Conservation (phyloP, 164 flowering plant species). For the Annona squamosa region DNA sequence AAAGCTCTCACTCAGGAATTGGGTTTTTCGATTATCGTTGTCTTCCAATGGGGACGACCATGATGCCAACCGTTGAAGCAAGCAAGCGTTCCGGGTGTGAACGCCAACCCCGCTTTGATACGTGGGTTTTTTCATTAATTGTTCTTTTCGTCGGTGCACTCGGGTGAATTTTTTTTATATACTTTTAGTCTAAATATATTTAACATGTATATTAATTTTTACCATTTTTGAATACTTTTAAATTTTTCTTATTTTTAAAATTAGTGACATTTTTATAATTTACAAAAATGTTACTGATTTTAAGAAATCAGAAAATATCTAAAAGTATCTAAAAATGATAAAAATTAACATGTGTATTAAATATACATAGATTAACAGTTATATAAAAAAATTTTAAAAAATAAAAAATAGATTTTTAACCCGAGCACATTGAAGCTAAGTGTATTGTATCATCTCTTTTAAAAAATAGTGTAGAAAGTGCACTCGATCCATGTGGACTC, state of each 20-base stretch:
- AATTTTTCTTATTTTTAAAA: too few species aligned
- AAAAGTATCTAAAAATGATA: too few species aligned
- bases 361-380: too few species aligned
- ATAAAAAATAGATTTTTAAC: background rate
- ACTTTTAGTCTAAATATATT: too few species aligned
- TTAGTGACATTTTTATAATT: too few species aligned
- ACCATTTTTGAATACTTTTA: too few species aligned
- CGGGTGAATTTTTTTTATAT: background rate
- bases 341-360: too few species aligned
- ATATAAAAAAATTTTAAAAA: background rate
- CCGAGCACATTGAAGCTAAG: too few species aligned
- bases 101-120: background rate
- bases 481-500: conserved; percentile 9
- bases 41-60: background rate
- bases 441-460: background rate
- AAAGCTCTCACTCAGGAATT: conserved; percentile 28
- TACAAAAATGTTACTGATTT: too few species aligned
- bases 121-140: background rate
- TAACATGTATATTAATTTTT: too few species aligned
- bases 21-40: conserved; percentile 45
- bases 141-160: background rate
- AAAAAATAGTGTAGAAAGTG: background rate
- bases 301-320: too few species aligned
- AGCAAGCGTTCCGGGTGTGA: background rate
- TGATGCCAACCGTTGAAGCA: too few species aligned